Evolutionary conservation across 2,329 filamentous ascomycete species (phyloP).

Genomic region (Volutella citrinella): DNA sequence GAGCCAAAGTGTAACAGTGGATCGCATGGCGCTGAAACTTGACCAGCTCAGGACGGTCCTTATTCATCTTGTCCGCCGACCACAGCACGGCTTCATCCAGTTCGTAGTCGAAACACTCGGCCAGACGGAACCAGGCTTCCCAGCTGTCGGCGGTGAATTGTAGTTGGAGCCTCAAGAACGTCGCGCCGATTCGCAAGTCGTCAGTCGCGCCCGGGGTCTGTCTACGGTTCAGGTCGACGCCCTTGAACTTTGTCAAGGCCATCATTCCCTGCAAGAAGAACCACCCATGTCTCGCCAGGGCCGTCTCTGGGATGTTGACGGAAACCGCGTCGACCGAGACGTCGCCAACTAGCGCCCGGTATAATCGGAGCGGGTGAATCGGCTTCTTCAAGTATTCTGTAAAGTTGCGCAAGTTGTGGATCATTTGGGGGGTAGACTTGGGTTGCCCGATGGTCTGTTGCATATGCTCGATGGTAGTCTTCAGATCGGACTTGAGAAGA

Average conservation of each 20-base stretch:
- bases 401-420: slow-evolving; percentile 84
- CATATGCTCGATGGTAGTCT: slow-evolving; percentile 87
- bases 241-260: slow-evolving; percentile 78
- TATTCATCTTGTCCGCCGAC: slow-evolving; percentile 90
- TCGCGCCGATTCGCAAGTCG: slow-evolving; percentile 77
- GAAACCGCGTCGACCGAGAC: slow-evolving; percentile 70
- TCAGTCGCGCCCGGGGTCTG: slow-evolving; percentile 77
- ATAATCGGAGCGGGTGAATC: slow-evolving; percentile 77
- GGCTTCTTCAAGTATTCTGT: slow-evolving; percentile 78
- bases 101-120: slow-evolving; percentile 83
- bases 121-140: slow-evolving; percentile 88
- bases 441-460: slow-evolving; percentile 79
- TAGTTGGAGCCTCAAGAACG: slow-evolving; percentile 76
- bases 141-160: slow-evolving; percentile 79
- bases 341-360: slow-evolving; percentile 75
- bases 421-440: slow-evolving; percentile 75
- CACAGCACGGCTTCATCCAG: slow-evolving; percentile 84
- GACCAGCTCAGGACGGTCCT: slow-evolving; percentile 70
- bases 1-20: slow-evolving; percentile 68
- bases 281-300: slow-evolving; percentile 80
- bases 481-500: slow-evolving; percentile 85
- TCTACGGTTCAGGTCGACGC: slow-evolving; percentile 67
- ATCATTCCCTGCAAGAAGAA: slow-evolving; percentile 90
- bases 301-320: slow-evolving; percentile 66
- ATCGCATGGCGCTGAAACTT: slow-evolving; percentile 76